Evolutionary conservation across 2,329 filamentous ascomycete genomes (phyloP).

Genomic region (Chrysoporthe austroafricana): DNA sequence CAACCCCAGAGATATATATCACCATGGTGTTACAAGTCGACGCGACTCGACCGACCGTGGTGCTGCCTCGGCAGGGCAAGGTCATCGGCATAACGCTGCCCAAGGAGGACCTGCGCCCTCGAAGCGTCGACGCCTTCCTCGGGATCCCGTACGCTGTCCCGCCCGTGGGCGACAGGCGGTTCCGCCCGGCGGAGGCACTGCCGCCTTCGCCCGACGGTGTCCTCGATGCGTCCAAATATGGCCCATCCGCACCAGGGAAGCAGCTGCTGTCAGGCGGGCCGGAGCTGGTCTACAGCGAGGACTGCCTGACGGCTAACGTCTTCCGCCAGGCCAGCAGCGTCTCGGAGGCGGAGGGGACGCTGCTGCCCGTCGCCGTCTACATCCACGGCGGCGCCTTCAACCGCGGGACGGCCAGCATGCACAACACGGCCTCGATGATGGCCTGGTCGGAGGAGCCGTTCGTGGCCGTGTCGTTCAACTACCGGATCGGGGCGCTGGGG

Average conservation of each 20-base stretch:
- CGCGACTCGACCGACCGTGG: conserved; percentile 19
- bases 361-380: conserved; percentile 44
- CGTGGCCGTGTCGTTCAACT: conserved; percentile 53
- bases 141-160: conserved; percentile 54
- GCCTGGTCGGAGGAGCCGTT: conserved; percentile 49
- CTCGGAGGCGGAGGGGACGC: not conserved
- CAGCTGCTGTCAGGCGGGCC: conserved; percentile 29
- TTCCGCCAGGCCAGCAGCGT: conserved; percentile 31
- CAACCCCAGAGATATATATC: not conserved
- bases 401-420: conserved; percentile 44
- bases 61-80: conserved; percentile 21
- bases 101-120: conserved; percentile 28
- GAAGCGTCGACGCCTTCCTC: conserved; percentile 46
- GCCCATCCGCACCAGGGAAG: conserved; percentile 31
- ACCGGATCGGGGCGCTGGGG: conserved; percentile 61
- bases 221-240: conserved; percentile 33
- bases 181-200: conserved; percentile 42
- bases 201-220: conserved; percentile 34
- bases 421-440: conserved; percentile 56
- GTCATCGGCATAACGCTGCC: conserved; percentile 33
- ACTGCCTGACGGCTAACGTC: conserved; percentile 36
- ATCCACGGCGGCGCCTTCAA: conserved; percentile 54
- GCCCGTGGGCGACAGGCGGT: conserved; percentile 51
- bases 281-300: conserved; percentile 32
- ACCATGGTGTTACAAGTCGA: conserved; percentile 28